Evolutionary conservation across 345 rosid genomes (phyloP).

Genomic region (Syzygium aqueum): DNA sequence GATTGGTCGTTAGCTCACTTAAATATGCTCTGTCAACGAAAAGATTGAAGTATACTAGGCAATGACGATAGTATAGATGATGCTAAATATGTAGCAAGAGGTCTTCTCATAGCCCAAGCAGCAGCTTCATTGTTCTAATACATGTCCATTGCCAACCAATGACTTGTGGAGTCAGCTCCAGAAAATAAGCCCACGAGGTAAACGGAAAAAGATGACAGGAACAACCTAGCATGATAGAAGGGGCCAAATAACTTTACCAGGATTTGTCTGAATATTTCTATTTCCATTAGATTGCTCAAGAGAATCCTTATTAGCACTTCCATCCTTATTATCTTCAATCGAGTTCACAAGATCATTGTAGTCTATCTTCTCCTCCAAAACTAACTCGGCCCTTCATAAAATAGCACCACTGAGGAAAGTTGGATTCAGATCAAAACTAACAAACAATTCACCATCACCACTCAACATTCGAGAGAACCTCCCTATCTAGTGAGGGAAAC

Average conservation of each 20-base stretch:
- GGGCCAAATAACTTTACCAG: constrained; percentile 19
- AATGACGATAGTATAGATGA: neutral
- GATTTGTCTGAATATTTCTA: constrained; percentile 21
- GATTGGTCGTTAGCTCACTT: neutral
- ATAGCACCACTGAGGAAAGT: neutral
- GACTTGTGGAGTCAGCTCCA: neutral
- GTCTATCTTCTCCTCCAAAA: constrained; percentile 63
- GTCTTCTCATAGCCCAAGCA: neutral
- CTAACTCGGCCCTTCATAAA: constrained; percentile 69
- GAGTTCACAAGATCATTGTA: constrained; percentile 79
- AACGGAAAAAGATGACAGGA: neutral
- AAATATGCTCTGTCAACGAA: neutral
- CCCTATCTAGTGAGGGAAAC: neutral
- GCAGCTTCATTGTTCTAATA: neutral
- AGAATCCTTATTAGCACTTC: constrained; percentile 15
- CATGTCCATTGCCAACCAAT: neutral
- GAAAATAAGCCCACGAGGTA: neutral
- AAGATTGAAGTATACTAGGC: neutral
- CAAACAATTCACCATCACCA: neutral
- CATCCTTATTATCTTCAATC: constrained; percentile 21
- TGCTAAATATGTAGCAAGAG: neutral
- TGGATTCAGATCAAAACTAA: neutral
- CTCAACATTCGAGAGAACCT: neutral
- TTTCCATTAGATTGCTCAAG: constrained; percentile 14
- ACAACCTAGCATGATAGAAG: neutral